Evolutionary conservation across 257 asterid genomes (phyloP).

Genomic region (Plectranthus barbatus): DNA sequence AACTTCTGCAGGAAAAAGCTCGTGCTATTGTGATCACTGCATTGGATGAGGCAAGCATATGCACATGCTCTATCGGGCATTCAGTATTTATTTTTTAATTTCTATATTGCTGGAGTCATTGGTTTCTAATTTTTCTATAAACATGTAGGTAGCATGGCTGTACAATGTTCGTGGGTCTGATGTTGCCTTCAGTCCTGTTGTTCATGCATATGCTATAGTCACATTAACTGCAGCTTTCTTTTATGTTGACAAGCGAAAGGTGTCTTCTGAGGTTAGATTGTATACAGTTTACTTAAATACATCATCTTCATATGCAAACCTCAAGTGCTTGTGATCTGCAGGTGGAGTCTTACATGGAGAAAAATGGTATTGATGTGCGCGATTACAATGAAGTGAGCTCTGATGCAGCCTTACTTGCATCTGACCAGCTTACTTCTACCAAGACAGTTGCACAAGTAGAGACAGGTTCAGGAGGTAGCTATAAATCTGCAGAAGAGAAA

Average conservation of each 20-base stretch:
- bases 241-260: slow-evolving; percentile 73
- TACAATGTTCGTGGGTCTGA: slow-evolving; percentile 90
- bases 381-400: slow-evolving; percentile 65
- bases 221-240: slow-evolving; percentile 67
- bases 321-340: slow-evolving; percentile 25
- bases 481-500: slow-evolving; percentile 24
- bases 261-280: slow-evolving; percentile 70
- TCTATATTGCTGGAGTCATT: slow-evolving; percentile 1
- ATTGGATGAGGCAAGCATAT: slow-evolving; percentile 71
- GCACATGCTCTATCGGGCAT: background rate
- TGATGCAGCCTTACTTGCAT: slow-evolving; percentile 64
- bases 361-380: slow-evolving; percentile 62
- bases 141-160: slow-evolving; percentile 79
- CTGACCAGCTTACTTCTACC: slow-evolving; percentile 46
- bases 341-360: slow-evolving; percentile 56
- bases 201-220: slow-evolving; percentile 85
- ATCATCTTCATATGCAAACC: background rate
- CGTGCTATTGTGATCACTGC: slow-evolving; percentile 63
- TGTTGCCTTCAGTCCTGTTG: slow-evolving; percentile 79
- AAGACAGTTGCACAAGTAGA: slow-evolving; percentile 18
- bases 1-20: slow-evolving; percentile 60
- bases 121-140: background rate
- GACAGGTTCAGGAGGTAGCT: slow-evolving; percentile 11
- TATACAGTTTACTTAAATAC: slow-evolving; percentile 2
- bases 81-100: background rate